A percentile compares a stretch with the other conserved stretches of the same genome.
Evolutionary conservation across 768 basidiomycete species (phyloP).

Genomic region (Sutorius australiensis): DNA sequence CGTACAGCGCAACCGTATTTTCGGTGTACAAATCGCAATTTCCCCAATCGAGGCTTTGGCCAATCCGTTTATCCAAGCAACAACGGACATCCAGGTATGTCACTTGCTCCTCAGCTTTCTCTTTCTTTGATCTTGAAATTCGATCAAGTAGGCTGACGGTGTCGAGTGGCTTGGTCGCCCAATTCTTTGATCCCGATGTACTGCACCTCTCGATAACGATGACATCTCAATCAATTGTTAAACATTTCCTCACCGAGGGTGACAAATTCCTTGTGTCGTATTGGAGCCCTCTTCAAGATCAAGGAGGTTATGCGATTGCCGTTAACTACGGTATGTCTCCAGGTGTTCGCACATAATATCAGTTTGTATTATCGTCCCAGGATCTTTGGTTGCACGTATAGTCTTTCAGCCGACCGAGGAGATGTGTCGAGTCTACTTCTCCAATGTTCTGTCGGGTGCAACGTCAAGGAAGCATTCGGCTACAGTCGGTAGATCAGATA

Average conservation of each 20-base stretch:
- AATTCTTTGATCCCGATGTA: slow-evolving; percentile 44
- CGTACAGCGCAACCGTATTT: slow-evolving; percentile 61
- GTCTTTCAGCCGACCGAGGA: slow-evolving; percentile 96
- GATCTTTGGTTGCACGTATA: slow-evolving; percentile 88
- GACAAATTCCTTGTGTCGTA: slow-evolving; percentile 87
- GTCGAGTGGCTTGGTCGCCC: slow-evolving; percentile 6
- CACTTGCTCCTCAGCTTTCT: background rate
- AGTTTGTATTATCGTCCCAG: slow-evolving; percentile 37
- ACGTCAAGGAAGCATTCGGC: slow-evolving; percentile 3
- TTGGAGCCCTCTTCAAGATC: slow-evolving; percentile 79
- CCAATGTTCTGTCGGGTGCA: slow-evolving; percentile 47
- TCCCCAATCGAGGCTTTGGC: slow-evolving; percentile 35
- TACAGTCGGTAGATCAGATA: background rate
- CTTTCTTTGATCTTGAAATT: background rate
- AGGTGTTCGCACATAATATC: background rate
- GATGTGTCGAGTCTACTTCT: slow-evolving; percentile 85
- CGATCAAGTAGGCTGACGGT: background rate
- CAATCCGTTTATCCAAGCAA: slow-evolving; percentile 25
- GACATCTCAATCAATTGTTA: slow-evolving; percentile 85
- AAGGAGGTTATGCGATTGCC: slow-evolving; percentile 94
- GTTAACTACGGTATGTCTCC: slow-evolving; percentile 80
- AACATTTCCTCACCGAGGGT: slow-evolving; percentile 93
- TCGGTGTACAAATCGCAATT: slow-evolving; percentile 49
- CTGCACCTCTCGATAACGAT: slow-evolving; percentile 73
- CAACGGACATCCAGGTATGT: slow-evolving; percentile 17